Evolutionary conservation across 768 basidiomycete species (phyloP).

Genomic region (Lactarius vividus): DNA sequence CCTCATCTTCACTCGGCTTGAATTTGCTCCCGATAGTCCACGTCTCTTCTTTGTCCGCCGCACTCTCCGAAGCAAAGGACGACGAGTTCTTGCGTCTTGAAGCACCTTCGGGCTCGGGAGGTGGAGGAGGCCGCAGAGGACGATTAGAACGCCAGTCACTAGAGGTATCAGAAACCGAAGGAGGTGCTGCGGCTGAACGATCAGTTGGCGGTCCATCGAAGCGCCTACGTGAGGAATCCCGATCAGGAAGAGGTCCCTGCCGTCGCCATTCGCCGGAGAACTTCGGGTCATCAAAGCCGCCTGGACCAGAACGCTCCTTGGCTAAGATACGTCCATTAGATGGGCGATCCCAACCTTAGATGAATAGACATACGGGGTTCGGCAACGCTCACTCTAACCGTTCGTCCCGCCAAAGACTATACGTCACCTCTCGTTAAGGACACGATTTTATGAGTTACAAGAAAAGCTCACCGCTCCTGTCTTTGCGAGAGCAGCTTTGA

Average conservation of each 20-base stretch:
- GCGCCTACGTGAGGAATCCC: constrained; percentile 63
- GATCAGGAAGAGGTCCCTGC: constrained; percentile 80
- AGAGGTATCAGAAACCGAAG: constrained; percentile 56
- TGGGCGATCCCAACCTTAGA: not conserved
- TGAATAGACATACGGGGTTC: constrained; percentile 75
- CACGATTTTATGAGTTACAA: not conserved
- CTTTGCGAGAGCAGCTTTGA: constrained; percentile 80
- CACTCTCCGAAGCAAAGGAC: constrained; percentile 45
- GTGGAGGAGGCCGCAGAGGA: constrained; percentile 35
- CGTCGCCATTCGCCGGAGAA: constrained; percentile 85
- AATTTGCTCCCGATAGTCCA: constrained; percentile 79
- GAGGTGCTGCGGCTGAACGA: constrained; percentile 41
- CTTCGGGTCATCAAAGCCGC: constrained; percentile 63
- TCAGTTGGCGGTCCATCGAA: constrained; percentile 53
- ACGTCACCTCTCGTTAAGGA: not conserved
- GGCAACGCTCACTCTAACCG: constrained; percentile 88
- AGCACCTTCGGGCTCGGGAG: constrained; percentile 44
- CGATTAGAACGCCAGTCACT: constrained; percentile 73
- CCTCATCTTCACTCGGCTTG: constrained; percentile 48
- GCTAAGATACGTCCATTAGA: constrained; percentile 43
- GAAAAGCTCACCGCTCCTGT: constrained; percentile 57
- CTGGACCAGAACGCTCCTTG: constrained; percentile 68
- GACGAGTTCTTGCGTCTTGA: constrained; percentile 56
- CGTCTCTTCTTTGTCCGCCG: constrained; percentile 75
- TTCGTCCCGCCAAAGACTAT: constrained; percentile 72